Percentiles rank a stretch among this genome's conserved stretches.
phyloP scores from a whole-genome alignment of 192 early-diverging fungal species.

The Podila clonocystis region DNA sequence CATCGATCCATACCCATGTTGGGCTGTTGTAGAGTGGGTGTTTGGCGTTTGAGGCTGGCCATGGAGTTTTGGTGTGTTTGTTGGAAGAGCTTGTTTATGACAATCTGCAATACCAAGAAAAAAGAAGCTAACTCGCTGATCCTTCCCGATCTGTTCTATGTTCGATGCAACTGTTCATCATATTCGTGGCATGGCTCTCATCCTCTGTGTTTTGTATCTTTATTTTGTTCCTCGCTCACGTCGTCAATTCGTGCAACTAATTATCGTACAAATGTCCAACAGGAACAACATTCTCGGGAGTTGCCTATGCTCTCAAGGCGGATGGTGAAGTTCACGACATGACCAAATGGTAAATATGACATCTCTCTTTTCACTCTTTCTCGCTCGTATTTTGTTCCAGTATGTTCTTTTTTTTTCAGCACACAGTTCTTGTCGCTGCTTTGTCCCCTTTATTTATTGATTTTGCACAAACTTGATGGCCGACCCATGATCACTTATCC shows the following conservation, averaged over 20 bases:
- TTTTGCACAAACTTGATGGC: too few relatives aligned
- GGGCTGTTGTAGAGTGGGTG: too few relatives aligned
- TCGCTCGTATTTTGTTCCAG: not conserved
- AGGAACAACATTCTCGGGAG: slow-evolving; percentile 63
- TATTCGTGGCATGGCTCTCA: not conserved
- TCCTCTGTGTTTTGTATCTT: not conserved
- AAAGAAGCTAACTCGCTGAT: too few relatives aligned
- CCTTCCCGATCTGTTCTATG: too few relatives aligned
- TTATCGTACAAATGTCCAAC: not conserved
- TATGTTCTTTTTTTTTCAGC: not conserved
- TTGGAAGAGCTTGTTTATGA: too few relatives aligned
- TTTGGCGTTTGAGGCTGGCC: too few relatives aligned
- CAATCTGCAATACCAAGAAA: too few relatives aligned
- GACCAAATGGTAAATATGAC: slow-evolving; percentile 53
- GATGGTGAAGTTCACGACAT: slow-evolving; percentile 58
- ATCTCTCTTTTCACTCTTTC: not conserved
- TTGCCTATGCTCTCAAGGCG: slow-evolving; percentile 57
- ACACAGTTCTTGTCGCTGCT: too few relatives aligned
- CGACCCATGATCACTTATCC: not conserved
- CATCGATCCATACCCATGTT: too few relatives aligned
- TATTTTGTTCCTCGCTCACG: not conserved
- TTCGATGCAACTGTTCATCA: not conserved
- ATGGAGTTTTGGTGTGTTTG: too few relatives aligned
- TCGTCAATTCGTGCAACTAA: not conserved
- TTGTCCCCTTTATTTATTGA: too few relatives aligned